These are phyloP conservation scores for Diutina scorzettiae DNA, from an alignment of 1,139 yeast genomes.

Conservation along the genomic window DNA sequence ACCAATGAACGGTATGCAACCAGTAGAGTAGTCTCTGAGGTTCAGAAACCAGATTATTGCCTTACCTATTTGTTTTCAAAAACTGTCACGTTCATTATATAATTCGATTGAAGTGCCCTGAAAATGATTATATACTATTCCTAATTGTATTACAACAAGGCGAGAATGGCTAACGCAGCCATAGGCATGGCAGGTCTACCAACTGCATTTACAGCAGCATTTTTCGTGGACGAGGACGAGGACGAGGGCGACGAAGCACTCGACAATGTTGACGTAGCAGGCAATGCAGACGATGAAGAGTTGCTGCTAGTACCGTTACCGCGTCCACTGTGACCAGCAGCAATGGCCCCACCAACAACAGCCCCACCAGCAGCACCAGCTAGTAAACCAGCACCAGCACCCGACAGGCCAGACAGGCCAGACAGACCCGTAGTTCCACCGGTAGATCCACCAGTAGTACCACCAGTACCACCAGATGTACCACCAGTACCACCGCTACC, in stretches of 20 bases:
- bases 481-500: slow-evolving; percentile 1
- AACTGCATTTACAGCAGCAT: background rate
- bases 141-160: background rate
- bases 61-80: too few species aligned
- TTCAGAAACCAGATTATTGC: too few species aligned
- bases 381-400: background rate
- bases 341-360: background rate
- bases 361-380: slow-evolving; percentile 3
- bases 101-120: too few species aligned
- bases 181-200: background rate
- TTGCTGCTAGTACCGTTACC: background rate
- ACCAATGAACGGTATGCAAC: too few species aligned
- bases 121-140: too few species aligned
- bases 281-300: background rate
- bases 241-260: background rate
- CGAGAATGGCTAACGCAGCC: background rate
- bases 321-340: background rate
- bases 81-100: too few species aligned
- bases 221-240: background rate
- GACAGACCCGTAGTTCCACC: background rate
- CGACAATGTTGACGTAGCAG: background rate
- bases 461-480: background rate
- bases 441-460: background rate
- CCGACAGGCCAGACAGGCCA: background rate
- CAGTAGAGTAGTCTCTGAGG: too few species aligned